Evolutionary conservation across 331 rosid species (phyloP), one percentile per base, ranked within the genome.

Genomic region (Saraca asoca): DNA sequence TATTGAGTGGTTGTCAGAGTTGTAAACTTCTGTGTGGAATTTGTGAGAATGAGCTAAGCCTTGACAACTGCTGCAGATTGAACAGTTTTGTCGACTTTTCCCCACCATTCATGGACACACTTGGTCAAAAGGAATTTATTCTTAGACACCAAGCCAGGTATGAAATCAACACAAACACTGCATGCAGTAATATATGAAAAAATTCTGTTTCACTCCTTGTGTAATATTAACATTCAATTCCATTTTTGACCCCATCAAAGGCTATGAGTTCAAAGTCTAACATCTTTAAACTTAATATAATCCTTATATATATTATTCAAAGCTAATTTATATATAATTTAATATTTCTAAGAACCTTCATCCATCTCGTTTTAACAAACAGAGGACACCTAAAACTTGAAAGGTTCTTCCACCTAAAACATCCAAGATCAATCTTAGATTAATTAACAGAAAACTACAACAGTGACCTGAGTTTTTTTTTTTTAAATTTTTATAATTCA

Each of bases 51-150:
- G 64, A 60, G 69, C 16, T 43, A 66, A 34, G 79, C 6, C 37
- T 49, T 8, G 31, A 24, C 44, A 46, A 10, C 31, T 24, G 31
- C 39, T 34, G 53, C 60, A 65, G 60, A 71, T 66, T 60, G 39
- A 78, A 59, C 70, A 60, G 68, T 65, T 52, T 44, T 8, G 61
- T 52, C 66, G 37, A 59, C 71, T 52, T 29, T 13, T 24, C 31
- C 38, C 78, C 67, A 78, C 78, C 57, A 72, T 42, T 52, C 54
- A 65, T 48, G 81, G 52, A 66, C 62, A 71, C 12, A 48, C 67
- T 75, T 71, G 66, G 66, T 9, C 75, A 48, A 58, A 15, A 5
- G n/a, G 54, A 51, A 16, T 24, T 24, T 24, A 24, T 24, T 24
- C 1, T 24, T 24, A n/a, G 31, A 24, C 31, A 24, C 31, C 31